Evolutionary conservation across 176 grass and related monocot species (phyloP).

Genomic region (Alloteropsis semialata): DNA sequence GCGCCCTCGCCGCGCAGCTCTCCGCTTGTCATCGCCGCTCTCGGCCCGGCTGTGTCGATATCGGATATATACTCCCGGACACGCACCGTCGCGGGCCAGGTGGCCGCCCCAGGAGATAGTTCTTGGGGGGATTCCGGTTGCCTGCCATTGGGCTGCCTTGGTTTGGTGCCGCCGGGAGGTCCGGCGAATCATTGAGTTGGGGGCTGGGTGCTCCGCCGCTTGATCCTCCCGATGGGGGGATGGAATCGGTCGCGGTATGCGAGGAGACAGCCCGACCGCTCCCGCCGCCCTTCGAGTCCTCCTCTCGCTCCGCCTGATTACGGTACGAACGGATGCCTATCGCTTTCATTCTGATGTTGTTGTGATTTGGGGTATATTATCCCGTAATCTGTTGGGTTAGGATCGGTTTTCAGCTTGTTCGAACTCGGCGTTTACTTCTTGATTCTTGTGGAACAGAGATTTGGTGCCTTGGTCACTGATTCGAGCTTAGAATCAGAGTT

Average conservation of each 20-base stretch:
- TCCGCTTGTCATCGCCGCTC: background rate
- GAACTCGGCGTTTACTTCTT: background rate
- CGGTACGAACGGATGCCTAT: background rate
- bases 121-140: background rate
- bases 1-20: background rate
- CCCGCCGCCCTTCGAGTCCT: background rate
- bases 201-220: background rate
- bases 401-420: background rate
- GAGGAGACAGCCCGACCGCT: background rate
- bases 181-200: background rate
- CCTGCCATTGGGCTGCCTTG: background rate
- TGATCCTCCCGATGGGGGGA: constrained; percentile 1
- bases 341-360: background rate
- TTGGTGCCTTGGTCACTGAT: background rate
- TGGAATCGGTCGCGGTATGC: background rate
- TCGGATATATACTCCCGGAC: too few relatives aligned
- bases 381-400: background rate
- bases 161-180: background rate
- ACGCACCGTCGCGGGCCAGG: background rate
- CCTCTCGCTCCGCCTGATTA: constrained; percentile 1
- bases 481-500: background rate
- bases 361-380: background rate
- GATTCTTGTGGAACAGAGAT: background rate
- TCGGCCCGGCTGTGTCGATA: background rate
- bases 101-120: background rate